Conservation (phyloP, 1,139 yeast genomes). For the Meyerozyma athensensis region DNA sequence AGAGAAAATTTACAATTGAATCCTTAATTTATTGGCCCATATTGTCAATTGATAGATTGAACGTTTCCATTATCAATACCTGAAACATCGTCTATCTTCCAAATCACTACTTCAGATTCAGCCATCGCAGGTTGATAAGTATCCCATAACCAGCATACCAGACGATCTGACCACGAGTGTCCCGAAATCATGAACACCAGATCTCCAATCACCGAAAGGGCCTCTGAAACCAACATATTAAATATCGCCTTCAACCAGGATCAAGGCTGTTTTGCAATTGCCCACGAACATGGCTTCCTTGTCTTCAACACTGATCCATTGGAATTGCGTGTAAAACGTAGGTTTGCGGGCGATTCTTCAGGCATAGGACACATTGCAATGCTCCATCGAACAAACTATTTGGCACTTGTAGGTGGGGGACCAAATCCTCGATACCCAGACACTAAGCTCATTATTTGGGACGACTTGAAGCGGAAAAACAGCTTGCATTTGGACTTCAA, state of each 20-base stretch:
- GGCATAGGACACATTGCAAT: slow-evolving; percentile 77
- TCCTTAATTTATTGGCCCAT: too few relatives aligned
- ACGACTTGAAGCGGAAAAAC: slow-evolving; percentile 73
- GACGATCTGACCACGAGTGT: too few relatives aligned
- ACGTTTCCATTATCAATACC: too few relatives aligned
- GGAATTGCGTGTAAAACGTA: slow-evolving; percentile 70
- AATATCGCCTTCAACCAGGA: slow-evolving; percentile 80
- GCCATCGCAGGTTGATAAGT: too few relatives aligned
- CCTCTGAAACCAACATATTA: slow-evolving; percentile 38
- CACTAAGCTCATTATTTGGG: slow-evolving; percentile 84
- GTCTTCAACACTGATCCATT: slow-evolving; percentile 89
- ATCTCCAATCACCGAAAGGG: not conserved
- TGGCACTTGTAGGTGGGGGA: slow-evolving; percentile 90
- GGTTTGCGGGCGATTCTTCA: slow-evolving; percentile 34
- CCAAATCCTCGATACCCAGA: slow-evolving; percentile 69
- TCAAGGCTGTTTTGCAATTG: slow-evolving; percentile 83
- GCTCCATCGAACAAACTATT: slow-evolving; percentile 86
- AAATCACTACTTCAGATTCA: too few relatives aligned
- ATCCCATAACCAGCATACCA: too few relatives aligned
- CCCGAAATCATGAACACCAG: slow-evolving; percentile 4
- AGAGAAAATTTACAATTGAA: too few relatives aligned
- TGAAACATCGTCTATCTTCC: too few relatives aligned
- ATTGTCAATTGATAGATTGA: too few relatives aligned
- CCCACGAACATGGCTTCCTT: slow-evolving; percentile 75
- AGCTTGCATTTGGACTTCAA: slow-evolving; percentile 73